Evolutionary conservation across 257 asterid genomes (phyloP).

Genomic region (Capsicum pubescens): DNA sequence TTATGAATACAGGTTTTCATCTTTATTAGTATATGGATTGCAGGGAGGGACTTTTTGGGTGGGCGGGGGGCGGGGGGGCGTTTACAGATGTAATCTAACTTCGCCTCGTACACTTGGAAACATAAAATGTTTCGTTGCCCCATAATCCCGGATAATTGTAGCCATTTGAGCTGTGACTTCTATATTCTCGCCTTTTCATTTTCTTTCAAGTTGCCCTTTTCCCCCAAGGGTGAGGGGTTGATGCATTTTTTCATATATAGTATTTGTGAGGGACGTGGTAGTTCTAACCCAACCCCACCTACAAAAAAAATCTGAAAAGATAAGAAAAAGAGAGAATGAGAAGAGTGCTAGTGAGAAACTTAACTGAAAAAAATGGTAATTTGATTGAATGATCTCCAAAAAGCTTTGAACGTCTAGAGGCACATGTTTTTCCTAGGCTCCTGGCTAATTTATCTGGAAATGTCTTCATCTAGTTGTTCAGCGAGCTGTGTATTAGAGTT

Average conservation of each 20-base stretch:
- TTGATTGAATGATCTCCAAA: not conserved
- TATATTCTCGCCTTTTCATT: not conserved
- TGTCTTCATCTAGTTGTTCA: not conserved
- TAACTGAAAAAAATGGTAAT: not conserved
- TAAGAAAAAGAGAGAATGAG: not conserved
- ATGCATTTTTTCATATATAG: not conserved
- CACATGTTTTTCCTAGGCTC: not conserved
- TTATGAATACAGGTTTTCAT: not conserved
- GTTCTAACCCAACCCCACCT: not conserved
- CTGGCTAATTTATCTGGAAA: not conserved
- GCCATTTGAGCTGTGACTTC: slow-evolving; percentile 6
- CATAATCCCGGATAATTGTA: not conserved
- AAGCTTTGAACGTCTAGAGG: not conserved
- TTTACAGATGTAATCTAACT: not conserved
- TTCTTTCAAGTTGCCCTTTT: not conserved
- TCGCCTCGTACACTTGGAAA: not conserved
- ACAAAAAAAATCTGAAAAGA: not conserved
- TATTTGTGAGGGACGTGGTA: not conserved
- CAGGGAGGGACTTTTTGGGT: not conserved
- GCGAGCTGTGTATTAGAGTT: slow-evolving; percentile 14
- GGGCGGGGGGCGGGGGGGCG: not conserved
- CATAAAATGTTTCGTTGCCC: not conserved
- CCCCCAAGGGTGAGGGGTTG: not conserved
- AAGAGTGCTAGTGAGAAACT: not conserved
- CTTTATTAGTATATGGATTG: not conserved